Evolutionary conservation across 768 basidiomycete genomes (phyloP), one percentile per base, ranked within the genome.

Genomic region (Sistotremastrum suecicum): DNA sequence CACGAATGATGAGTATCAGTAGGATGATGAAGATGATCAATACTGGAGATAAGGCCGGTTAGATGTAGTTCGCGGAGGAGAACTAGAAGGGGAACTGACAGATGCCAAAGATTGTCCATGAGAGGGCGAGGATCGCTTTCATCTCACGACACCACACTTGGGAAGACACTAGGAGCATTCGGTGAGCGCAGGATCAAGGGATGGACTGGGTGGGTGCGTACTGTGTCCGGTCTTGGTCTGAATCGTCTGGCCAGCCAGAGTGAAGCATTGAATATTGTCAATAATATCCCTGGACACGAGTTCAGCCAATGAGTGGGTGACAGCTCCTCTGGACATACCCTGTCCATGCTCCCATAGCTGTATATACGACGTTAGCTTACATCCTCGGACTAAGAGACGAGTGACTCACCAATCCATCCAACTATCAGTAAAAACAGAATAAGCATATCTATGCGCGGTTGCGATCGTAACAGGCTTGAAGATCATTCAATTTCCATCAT

Each of bases 261-360:
- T 51, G 52, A 74, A 79, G 49, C 82, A 84, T 54, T 84, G 78
- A 5, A 71, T 56, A 45, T 60, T 50, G 3, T 82, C 80, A 48
- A 85, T 77, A 45, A 86, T 67, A 60, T 88, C 84, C 33, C 83
- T 85, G 47, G 29, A 11, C 47, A 12, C 41, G 9, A 43, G 10
- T 7, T 7, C 29, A 35, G 41, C 3, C 9, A 7, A n/a, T 28
- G 37, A 7, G 7, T 2, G n/a, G 7, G 9, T 12, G 4, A 39
- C 41, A 40, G 11, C 41, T 30, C n/a, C 42, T 38, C 47, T 53
- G 35, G 29, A 43, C 75, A 59, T 59, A 85, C 82, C 70, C 69
- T 28, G 81, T 64, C 82, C 83, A 87, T 11, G 84, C 75, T 33
- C 70, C 83, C 75, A 82, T 74, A 28, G 78, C 84, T 85, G 55